Evolutionary conservation across 805 yeast genomes (phyloP), one percentile per base, ranked within the genome.

Genomic region (Candida alai): DNA sequence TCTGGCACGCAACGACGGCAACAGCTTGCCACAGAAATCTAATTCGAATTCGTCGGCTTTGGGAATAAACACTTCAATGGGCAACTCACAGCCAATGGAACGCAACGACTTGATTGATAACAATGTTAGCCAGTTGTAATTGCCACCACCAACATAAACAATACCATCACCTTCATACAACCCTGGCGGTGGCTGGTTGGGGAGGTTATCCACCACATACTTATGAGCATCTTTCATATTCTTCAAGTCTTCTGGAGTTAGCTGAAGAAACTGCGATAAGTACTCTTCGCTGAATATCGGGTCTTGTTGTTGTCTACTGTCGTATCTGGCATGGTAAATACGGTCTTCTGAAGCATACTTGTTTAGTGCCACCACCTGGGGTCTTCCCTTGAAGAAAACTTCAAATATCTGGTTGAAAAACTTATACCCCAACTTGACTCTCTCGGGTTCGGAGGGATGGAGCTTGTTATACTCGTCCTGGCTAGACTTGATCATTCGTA

Each of bases 61-160:
- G 6, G 95, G 94, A 43, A 88, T 76, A 44, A 85, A 71, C 7
- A 88, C 83, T 63, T 88, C 96, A 14, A 88, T 77, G 0, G 96
- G 96, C 23, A 82, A 57, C 10, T 67, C 68, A 3, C 84, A 76
- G 2, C 90, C 87, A 6, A 72, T 62, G 24, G 77, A 74, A 48
- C 95, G 65, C 32, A 87, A 56, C 41, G 80, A 70, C 47, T 73
- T 73, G 35, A 86, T 71, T 7, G 85, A 76, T 16, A 83, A 61
- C 24, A 83, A 59, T 4, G 86, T 76, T 47, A 81, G 67, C 72
- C 90, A 80, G 41, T 84, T 77, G 56, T 77, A 83, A 45, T 73
- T 74, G 3, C 89, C 93, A 27, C 95, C 95, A 22, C 90, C 94
- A 19, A 84, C 88, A 48, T 68, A 78, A 18, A 75, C 90, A 13